These are phyloP conservation scores for Polytrichum formosum DNA, from an alignment of 225 moss, liverwort and hornwort species.

Conservation along the genomic window DNA sequence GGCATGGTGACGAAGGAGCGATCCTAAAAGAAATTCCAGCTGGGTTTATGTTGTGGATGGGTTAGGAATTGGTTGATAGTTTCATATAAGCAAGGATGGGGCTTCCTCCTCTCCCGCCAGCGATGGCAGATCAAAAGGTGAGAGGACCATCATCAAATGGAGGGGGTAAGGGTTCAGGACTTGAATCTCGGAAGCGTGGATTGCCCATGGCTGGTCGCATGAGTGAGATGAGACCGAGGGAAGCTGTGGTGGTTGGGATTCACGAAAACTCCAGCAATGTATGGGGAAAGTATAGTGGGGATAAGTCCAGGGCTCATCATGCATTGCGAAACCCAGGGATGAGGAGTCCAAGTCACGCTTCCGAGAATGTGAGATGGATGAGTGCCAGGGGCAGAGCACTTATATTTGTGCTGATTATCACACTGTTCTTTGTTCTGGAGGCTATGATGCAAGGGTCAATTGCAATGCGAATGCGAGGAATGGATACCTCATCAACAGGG, in stretches of 20 bases:
- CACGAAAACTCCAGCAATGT: neutral
- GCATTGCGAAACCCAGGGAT: neutral
- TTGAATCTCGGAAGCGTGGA: constrained; percentile 4
- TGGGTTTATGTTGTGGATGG: neutral
- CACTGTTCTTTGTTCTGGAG: constrained; percentile 1
- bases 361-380: constrained; percentile 1
- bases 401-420: constrained; percentile 3
- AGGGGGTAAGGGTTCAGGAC: neutral
- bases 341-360: neutral
- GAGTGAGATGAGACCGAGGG: constrained; percentile 5
- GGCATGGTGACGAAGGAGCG: no score
- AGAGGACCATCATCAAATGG: constrained; percentile 5
- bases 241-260: neutral
- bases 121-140: constrained; percentile 1
- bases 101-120: constrained; percentile 4
- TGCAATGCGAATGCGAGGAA: constrained; percentile 3
- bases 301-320: constrained; percentile 6
- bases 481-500: neutral
- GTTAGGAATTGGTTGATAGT: neutral
- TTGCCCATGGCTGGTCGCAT: constrained; percentile 1
- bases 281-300: constrained; percentile 4
- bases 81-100: constrained; percentile 2
- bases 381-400: constrained; percentile 8
- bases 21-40: no score
- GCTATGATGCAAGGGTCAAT: constrained; percentile 15